Evolutionary conservation across 805 yeast species (phyloP), one percentile per base, ranked within the genome.

Genomic region (Candida peoriensis): DNA sequence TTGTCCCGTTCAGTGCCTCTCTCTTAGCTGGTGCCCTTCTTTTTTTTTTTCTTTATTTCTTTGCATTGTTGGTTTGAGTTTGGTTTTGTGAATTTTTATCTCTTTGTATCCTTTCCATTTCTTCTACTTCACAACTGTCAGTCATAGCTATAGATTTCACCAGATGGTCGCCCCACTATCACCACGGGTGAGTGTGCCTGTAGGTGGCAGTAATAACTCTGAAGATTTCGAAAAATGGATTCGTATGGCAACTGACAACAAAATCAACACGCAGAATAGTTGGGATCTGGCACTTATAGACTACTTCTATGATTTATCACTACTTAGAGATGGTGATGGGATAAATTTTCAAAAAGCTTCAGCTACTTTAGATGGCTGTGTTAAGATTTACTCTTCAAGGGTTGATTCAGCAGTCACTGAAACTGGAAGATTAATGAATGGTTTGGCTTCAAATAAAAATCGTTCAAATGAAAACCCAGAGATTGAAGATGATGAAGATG

Each of bases 241-340:
- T 64, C 77, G 78, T 41, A 70, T 84, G 68, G 89, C 87, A 17
- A 81, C 87, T 1, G 88, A 80, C 47, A 85, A 84, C 46, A 87
- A 84, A 55, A 86, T 88, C 62, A 89, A 83, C 41, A 72, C 87
- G 1, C 68, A 80, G 24, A 89, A 89, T 56, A 78, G 93, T 50
- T 89, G 96, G 96, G 81, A 83, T 48, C 78, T 87, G 53, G 95
- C 89, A 1, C 68, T 89, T 50, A 89, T 89, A 50, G 97, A 89
- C 57, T 89, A 88, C 58, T 89, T 89, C 54, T 83, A 88, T 51
- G 95, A 86, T 50, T 66, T 87, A 59, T 73, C 83, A 19, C 72
- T 86, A 20, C 66, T 85, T 30, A 72, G 75, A 46, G 94, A 87
- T 5, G 87, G 81, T 37, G 71, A 77, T 26, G 70, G 77, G 21